These are phyloP conservation scores for Fomitopsis palustris DNA, from an alignment of 1,284 basidiomycete species.

Conservation along the genomic window DNA sequence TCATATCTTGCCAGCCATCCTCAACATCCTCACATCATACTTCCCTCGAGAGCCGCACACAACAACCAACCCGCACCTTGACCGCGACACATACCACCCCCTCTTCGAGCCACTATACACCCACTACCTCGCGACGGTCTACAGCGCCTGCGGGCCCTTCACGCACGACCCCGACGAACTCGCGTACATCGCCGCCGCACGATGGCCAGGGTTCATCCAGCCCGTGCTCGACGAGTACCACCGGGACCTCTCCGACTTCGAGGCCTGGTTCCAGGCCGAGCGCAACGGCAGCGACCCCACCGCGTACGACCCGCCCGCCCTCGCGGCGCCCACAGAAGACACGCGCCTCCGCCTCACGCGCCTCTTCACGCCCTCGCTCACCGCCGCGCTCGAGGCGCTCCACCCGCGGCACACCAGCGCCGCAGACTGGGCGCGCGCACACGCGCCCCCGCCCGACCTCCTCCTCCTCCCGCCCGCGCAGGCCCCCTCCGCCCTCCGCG, in stretches of 20 bases:
- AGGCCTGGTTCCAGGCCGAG: background rate
- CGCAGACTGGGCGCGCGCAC: conserved; percentile 49
- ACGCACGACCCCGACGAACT: conserved; percentile 68
- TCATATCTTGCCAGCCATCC: conserved; percentile 29
- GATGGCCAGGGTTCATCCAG: conserved; percentile 77
- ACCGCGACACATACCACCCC: conserved; percentile 45
- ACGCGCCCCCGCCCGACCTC: conserved; percentile 39
- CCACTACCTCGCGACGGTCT: conserved; percentile 64
- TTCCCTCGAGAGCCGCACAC: conserved; percentile 18
- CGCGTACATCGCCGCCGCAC: conserved; percentile 70
- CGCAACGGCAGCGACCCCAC: background rate
- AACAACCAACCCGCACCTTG: conserved; percentile 13
- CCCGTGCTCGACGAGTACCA: conserved; percentile 58
- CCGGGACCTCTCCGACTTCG: background rate
- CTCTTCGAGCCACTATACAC: conserved; percentile 56
- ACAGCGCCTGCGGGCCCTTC: conserved; percentile 63
- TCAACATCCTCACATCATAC: conserved; percentile 33
- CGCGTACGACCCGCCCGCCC: conserved; percentile 17
- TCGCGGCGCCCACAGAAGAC: conserved; percentile 47
- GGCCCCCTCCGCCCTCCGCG: conserved; percentile 7
- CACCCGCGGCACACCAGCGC: conserved; percentile 65
- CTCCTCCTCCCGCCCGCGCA: conserved; percentile 16
- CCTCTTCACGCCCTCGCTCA: conserved; percentile 58
- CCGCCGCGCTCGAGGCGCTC: conserved; percentile 57
- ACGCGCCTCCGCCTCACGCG: conserved; percentile 58